Percentiles rank a stretch among this genome's conserved stretches.
Evolutionary conservation across 2,329 filamentous ascomycete species (phyloP).

Genomic region (Epichloe coenophiala): DNA sequence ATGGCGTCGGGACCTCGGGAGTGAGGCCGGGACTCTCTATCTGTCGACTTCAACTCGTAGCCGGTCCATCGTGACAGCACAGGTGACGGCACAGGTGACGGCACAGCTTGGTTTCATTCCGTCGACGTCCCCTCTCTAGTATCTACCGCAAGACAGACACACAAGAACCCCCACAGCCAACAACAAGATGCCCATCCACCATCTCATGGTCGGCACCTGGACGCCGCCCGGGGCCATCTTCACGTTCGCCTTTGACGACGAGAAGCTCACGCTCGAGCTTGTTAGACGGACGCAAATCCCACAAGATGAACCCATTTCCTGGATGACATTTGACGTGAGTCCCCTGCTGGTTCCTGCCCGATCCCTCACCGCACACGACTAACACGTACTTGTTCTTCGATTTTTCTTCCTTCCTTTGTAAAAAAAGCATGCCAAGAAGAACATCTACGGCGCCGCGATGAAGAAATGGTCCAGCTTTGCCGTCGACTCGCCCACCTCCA

Average conservation of each 20-base stretch:
- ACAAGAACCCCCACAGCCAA: background rate
- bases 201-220: constrained; percentile 88
- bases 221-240: constrained; percentile 82
- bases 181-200: constrained; percentile 58
- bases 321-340: constrained; percentile 74
- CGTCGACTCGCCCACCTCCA: constrained; percentile 62
- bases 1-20: too few species aligned
- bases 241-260: constrained; percentile 77
- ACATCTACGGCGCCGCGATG: constrained; percentile 82
- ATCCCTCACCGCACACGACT: too few species aligned
- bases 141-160: background rate
- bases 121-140: background rate
- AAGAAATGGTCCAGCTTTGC: constrained; percentile 83
- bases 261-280: constrained; percentile 58
- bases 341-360: background rate
- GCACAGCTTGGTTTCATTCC: too few species aligned
- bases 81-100: too few species aligned
- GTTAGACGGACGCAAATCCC: constrained; percentile 73
- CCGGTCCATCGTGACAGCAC: too few species aligned
- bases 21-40: too few species aligned
- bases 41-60: too few species aligned
- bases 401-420: too few species aligned
- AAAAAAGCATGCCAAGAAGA: constrained; percentile 60
- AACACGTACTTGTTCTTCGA: too few species aligned
- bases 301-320: constrained; percentile 76